Evolutionary conservation across 2,329 filamentous ascomycete species (phyloP), one percentile per base, ranked within the genome.

Genomic region (Curvularia eragrostidis): DNA sequence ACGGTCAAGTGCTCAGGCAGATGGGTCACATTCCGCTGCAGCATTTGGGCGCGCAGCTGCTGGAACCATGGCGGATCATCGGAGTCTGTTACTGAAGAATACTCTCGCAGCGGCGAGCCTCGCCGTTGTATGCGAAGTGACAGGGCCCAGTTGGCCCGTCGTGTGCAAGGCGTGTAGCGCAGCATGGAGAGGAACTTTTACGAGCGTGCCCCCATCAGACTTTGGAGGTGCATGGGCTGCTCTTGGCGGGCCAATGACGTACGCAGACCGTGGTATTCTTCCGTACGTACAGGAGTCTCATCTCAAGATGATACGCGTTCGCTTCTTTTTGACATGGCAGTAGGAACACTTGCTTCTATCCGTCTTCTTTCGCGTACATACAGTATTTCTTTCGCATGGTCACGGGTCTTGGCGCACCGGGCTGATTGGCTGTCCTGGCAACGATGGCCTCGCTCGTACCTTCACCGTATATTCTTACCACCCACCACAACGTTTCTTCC

Each of bases 1-100:
- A 87, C 85, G 32, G 84, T 82, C 59, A 89, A 76, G 67, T 85
- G 82, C 65, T 88, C 85, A 70, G 82, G 81, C 54, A 81, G 77
- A 46, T 81, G 73, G 1, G 80, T 80, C 46, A 84, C 78, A 48
- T 73, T 75, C 59, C 84, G 83, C 36, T 77, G 69, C 39, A 79
- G 81, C 71, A 87, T 77, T 48, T 71, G 61, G 28, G 52, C 48
- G 58, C 70, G 71, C 50, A 74, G 53, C 32, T 59, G 47, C 50
- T 68, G 54, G 62, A 73, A 74, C 69, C 71, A 73, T 43, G 48
- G 52, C 43, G 64, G 58, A 13, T 64, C 58, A 30, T 51, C 44
- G 18, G 51, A 18, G 19, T 48, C 48, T 18, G 52, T 48, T 15
- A 52, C 30, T 39, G 63, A 61, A 10, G 59, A 50, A 51, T 68